A percentile compares a stretch with the other conserved stretches of the same genome.
These are phyloP conservation scores for Tardiomyces digboiensis DNA, from an alignment of 1,139 yeast genomes.

Conservation along the genomic window DNA sequence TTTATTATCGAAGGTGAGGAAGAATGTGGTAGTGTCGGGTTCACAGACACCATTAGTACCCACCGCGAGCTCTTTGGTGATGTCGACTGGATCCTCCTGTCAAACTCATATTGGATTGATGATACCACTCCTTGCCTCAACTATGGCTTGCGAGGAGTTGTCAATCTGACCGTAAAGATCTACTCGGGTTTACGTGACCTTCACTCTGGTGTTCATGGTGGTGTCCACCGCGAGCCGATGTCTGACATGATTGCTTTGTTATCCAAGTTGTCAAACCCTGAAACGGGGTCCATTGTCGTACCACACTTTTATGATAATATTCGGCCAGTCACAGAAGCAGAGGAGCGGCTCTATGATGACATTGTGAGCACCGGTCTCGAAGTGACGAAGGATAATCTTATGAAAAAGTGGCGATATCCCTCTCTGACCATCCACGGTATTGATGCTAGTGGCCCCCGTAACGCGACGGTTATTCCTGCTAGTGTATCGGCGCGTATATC, in stretches of 20 bases:
- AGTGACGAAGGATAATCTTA: conserved; percentile 36
- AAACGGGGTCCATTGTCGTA: conserved; percentile 47
- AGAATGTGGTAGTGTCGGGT: conserved; percentile 87
- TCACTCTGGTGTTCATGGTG: conserved; percentile 97
- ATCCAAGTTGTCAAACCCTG: conserved; percentile 49
- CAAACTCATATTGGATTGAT: conserved; percentile 93
- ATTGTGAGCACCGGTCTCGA: conserved; percentile 41
- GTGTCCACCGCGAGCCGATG: conserved; percentile 80
- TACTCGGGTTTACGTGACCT: conserved; percentile 73
- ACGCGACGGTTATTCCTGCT: conserved; percentile 84
- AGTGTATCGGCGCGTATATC: conserved; percentile 69
- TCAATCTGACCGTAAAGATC: conserved; percentile 67
- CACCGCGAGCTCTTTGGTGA: conserved; percentile 45
- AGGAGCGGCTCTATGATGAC: conserved; percentile 49
- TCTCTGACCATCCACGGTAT: conserved; percentile 85
- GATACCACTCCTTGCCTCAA: conserved; percentile 84
- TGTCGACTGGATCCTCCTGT: conserved; percentile 82
- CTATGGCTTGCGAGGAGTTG: conserved; percentile 88
- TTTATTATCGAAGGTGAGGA: conserved; percentile 93
- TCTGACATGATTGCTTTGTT: conserved; percentile 71
- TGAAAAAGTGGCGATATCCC: conserved; percentile 89
- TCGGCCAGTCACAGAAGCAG: conserved; percentile 44
- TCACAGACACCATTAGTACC: conserved; percentile 50
- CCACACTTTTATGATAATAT: conserved; percentile 67
- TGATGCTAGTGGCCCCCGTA: conserved; percentile 83